A percentile compares a stretch with the other conserved stretches of the same genome.
Evolutionary conservation across 164 flowering plant species (phyloP).

Genomic region (Houttuynia cordata): DNA sequence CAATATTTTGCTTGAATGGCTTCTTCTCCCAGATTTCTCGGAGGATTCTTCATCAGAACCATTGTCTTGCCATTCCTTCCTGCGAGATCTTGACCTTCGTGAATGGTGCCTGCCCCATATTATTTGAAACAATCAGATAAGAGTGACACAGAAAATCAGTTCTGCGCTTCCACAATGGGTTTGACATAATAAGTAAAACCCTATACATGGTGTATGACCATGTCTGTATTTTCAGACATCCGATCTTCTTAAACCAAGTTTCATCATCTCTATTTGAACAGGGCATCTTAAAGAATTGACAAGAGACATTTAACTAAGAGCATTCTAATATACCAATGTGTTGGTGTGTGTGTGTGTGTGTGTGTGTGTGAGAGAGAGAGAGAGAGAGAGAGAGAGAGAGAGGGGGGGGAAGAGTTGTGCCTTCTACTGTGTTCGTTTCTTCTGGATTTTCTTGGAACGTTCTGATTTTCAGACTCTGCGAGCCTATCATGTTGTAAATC

Average conservation of each 20-base stretch:
- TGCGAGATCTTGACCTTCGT: not conserved
- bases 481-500: conserved; percentile 23
- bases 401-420: not conserved
- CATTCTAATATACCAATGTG: no score
- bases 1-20: not conserved
- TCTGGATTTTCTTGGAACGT: conserved; percentile 13
- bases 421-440: conserved; percentile 4
- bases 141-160: not conserved
- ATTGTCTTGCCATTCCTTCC: not conserved
- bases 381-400: not conserved
- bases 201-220: no score
- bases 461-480: conserved; percentile 17
- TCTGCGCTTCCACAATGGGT: not conserved
- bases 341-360: no score
- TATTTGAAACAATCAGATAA: not conserved
- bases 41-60: not conserved
- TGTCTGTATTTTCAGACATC: no score
- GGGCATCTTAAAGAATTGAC: no score
- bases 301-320: no score
- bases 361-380: no score
- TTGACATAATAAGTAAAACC: no score
- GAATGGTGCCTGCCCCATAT: not conserved
- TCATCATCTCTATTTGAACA: no score
- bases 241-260: no score
- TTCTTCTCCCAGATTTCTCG: not conserved